Base-by-base conservation (phyloP, 2,329 filamentous ascomycete genomes). In the Clonostachys solani region DNA sequence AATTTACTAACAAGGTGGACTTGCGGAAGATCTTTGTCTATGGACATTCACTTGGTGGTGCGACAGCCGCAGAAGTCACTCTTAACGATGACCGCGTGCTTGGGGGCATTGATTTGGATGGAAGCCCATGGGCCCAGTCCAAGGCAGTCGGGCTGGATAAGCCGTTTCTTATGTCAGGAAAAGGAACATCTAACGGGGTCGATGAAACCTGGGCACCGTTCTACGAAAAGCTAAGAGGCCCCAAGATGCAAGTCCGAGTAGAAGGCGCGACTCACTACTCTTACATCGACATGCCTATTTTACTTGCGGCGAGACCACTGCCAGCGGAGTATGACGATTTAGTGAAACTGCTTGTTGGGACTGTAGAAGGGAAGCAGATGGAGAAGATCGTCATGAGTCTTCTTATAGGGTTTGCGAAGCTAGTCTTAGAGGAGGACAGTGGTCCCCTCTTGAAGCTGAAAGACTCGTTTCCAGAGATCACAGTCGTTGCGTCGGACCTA, bases 31-130 rank as follows among this genome's bases (percentile, higher is more conserved):
- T 55, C 15, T 45, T 49, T 37, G 57, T 65, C 18, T 65, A 62
- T 40, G 68, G 69, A 0, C 64, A 66, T 49, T 67, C 63, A 5
- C 53, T 67, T 9, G 65, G 65, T 15, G 64, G 64, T 4, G 62
- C 64, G 3, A 58, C 65, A 1, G 53, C 66, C 0, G 61, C 61
- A 6, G 54, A 55, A 7, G 56, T 57, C 10, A 55, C 62, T 46
- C 47, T 55, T 18, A 42, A 48, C 5, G 65, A 68, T 42, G 42
- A 47, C 1, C 58, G 65, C 16, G 56, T 71, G 47, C 47, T 54
- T 3, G 67, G 56, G 7, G 66, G 63, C 40, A 48, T 69, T 3
- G 60, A 69, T 50, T 43, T 70, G 15, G 69, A 72, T 49, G 69
- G 70, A n/a, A 34, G 42, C 2, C 44, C 66, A 2, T 56, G 49